Evolutionary conservation across 345 rosid species (phyloP), one percentile per base, ranked within the genome.

Genomic region (Sisymbrium altissimum): DNA sequence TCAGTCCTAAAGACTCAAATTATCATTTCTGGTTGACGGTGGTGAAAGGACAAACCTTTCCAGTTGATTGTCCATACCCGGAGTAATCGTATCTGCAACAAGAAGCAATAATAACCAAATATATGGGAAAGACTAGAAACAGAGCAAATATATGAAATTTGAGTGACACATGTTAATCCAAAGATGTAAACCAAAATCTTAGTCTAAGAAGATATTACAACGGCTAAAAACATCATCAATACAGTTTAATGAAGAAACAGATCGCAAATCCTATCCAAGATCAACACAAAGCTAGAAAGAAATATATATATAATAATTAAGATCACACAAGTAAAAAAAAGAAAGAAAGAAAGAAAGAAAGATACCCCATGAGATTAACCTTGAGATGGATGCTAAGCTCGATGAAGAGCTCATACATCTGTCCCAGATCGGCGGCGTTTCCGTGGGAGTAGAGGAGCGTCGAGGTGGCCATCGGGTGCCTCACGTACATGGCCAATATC

Each of bases 401-500:
- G 73, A 95, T 80, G 92, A 95, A 92, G 72, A 95, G 97, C 88
- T 95, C 97, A 78, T 95, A 95, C 95, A 95, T 88, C 93, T 95
- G 97, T 23, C 99, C 97, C 82, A 95, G 87, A 87, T 92, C 97
- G 86, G 97, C 96, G 39, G 97, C 99, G 88, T 95, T 95, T 1
- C 99, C 97, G 74, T 94, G 98, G 14, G 97, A 94, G 81, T 94
- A 94, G 30, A 94, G 89, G 36, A 94, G 57, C 71, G 98, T 91
- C 17, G 97, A 83, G 46, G 85, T 88, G 18, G 98, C 96, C 93
- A 85, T 87, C 14, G 98, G 98, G 33, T 92, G 88, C 64, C 96
- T 81, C 45, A 91, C 84, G 75, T 91, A 89, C 54, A 94, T 65
- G 9, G 91, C 98, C 52, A 89, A 88, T 32, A 94, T 81, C 90